Base-by-base conservation (phyloP, 2,329 filamentous ascomycete genomes). In the Cladorrhinum sp. region DNA sequence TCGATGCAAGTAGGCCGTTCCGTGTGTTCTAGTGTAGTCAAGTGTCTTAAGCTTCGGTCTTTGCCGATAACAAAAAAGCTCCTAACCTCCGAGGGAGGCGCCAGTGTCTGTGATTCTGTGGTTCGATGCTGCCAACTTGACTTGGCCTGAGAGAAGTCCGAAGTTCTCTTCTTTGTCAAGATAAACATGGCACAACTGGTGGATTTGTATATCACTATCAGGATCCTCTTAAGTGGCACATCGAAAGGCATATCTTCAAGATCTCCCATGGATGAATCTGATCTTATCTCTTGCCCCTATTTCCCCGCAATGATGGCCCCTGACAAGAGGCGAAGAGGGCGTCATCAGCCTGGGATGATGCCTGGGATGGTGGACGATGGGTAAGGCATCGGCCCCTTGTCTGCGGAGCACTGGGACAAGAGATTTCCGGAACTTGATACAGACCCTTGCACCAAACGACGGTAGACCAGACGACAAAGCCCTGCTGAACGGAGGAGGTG, bases 381-480 rank as follows among this genome's bases (percentile, higher is more conserved):
- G 3, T 7, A 12, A 16, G 41, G 41, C 16, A 45, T 45, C 41
- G 27, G 2, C 22, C 50, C 57, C 57, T 36, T 27, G 54, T 10
- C 3, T 23, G 38, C 27, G 18, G 22, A 54, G 50, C 50, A 24
- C 48, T 57, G 58, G 58, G 24, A 58, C 36, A 29, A 51, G 54
- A 49, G 32, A 50, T 53, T 51, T 55, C 62, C 60, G 60, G n/a
- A 29, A 50, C 58, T 50, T 62, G 60, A 64, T 51, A 64, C 62
- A 61, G 53, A 38, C 52, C 36, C 50, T 25, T 57, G 60, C 45
- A 36, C 32, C 53, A 63, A 53, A 49, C 29, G 57, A 22, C 12
- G 55, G 55, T 27, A 25, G 16, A 62, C 18, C 48, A 24, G 18
- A 24, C 27, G 50, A 32, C 18, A 22, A 45, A 10, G 16, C 5